Evolutionary conservation across 768 basidiomycete genomes (phyloP), one percentile per base, ranked within the genome.

Genomic region (Amanita jacksonii): DNA sequence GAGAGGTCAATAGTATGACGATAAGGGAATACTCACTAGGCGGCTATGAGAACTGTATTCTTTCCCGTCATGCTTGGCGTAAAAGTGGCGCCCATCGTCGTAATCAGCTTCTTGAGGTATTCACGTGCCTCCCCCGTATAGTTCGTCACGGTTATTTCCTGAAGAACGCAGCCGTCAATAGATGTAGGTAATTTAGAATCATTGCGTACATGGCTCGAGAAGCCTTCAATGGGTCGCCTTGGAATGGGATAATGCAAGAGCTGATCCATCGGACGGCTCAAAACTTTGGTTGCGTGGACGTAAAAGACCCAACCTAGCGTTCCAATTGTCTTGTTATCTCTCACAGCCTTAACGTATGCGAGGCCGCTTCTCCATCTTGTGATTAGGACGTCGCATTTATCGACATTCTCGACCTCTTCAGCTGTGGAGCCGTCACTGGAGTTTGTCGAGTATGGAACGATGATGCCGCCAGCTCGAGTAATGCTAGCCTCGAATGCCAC

Each of bases 111-210:
- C 64, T 90, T 90, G 40, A 97, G 70, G 55, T 93, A 93, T 41
- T 94, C 91, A 2, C 91, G 73, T 5, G 85, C 73, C 28, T 81
- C 78, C 2, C 92, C 91, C 0, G 86, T 85, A 57, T 92, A 94
- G 56, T 93, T 93, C 0, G 90, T 90, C 1, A 94, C 69, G 0
- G 90, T 86, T 43, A 94, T 79, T 51, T 76, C 70, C 85, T 90
- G 48, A 1, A 39, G 41, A 49, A 19, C 10, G 22, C 20, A n/a
- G n/a, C 27, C 25, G 31, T 8, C 41, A n/a, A 23, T 19, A 15
- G 8, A 3, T 8, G 16, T 20, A 23, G 16, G 25, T 23, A 22
- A n/a, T 9, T 3, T 30, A 12, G 16, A 22, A 50, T 4, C 28
- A 35, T 38, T 16, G 53, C 83, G 37, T 51, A 90, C 87, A 60